A percentile compares a stretch with the other conserved stretches of the same genome.
phyloP scores from a whole-genome alignment of 345 rosid species.

The Eucalyptus shirleyi region DNA sequence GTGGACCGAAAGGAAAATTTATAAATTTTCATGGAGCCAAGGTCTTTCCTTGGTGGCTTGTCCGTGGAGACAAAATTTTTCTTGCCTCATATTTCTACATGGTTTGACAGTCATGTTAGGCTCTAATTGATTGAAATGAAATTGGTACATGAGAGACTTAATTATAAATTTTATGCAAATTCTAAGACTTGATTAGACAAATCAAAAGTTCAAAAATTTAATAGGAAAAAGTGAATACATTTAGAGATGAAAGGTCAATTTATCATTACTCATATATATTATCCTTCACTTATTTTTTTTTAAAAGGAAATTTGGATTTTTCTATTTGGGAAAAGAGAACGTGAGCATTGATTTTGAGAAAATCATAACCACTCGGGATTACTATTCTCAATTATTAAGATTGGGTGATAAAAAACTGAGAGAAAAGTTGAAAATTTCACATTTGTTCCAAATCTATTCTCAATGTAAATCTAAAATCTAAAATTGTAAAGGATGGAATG shows the following conservation, averaged over 20 bases:
- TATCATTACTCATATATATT: not conserved
- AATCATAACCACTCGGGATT: not conserved
- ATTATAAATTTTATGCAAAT: not conserved
- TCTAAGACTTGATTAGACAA: not conserved
- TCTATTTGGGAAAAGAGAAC: not conserved
- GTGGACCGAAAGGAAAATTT: not conserved
- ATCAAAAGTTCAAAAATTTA: not conserved
- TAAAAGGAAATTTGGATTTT: not conserved
- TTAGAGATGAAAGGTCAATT: not conserved
- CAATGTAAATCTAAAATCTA: not conserved
- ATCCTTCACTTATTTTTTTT: not conserved
- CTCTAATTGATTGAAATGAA: not conserved
- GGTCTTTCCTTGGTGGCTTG: not conserved
- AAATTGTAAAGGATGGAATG: not conserved
- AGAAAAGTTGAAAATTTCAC: not conserved
- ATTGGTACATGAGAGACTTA: not conserved
- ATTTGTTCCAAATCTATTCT: not conserved
- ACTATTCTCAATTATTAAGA: not conserved
- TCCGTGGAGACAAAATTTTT: not conserved
- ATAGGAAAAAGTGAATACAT: not conserved
- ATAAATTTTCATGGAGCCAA: not conserved
- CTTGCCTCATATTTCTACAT: not conserved
- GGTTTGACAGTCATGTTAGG: not conserved
- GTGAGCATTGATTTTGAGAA: not conserved
- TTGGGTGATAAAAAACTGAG: not conserved